phyloP scores from a whole-genome alignment of 2,329 filamentous ascomycete genomes.

The Colletotrichum musae region DNA sequence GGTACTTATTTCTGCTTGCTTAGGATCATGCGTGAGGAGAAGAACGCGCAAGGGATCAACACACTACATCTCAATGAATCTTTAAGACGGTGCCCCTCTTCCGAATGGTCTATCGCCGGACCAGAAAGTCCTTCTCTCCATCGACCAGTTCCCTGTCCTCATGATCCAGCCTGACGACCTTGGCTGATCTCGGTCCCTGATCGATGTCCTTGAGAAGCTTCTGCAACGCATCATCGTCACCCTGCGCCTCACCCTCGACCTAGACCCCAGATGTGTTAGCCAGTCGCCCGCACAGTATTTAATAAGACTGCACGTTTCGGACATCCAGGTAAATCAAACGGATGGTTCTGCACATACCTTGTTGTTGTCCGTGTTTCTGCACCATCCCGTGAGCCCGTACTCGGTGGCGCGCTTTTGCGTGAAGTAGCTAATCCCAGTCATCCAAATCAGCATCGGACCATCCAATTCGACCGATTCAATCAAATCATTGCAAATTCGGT shows the following conservation, averaged over 20 bases:
- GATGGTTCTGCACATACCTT: slow-evolving; percentile 58
- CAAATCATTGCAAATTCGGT: not conserved
- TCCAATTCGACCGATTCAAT: not conserved
- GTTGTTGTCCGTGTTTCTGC: slow-evolving; percentile 69
- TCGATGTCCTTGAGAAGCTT: slow-evolving; percentile 83
- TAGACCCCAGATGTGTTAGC: slow-evolving; percentile 52
- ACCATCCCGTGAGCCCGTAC: slow-evolving; percentile 72
- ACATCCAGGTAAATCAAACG: not conserved
- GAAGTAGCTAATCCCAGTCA: slow-evolving; percentile 62
- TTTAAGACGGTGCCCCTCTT: too few relatives aligned
- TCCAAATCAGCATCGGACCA: too few relatives aligned
- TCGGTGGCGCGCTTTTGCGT: slow-evolving; percentile 66
- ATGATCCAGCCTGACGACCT: slow-evolving; percentile 81
- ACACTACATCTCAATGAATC: too few relatives aligned
- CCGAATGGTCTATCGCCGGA: slow-evolving; percentile 55
- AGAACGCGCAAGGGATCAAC: too few relatives aligned
- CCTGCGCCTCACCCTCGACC: slow-evolving; percentile 94
- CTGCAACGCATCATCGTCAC: slow-evolving; percentile 73
- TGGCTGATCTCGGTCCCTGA: slow-evolving; percentile 79
- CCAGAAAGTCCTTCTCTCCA: slow-evolving; percentile 77
- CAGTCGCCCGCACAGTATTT: too few relatives aligned
- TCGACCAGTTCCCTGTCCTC: slow-evolving; percentile 75
- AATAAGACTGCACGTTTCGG: too few relatives aligned
- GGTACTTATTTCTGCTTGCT: not conserved
- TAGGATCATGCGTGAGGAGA: too few relatives aligned